Evolutionary conservation across 148 eudicot species (phyloP), one percentile per base, ranked within the genome.

Genomic region (Rhododendron kiyosumense): DNA sequence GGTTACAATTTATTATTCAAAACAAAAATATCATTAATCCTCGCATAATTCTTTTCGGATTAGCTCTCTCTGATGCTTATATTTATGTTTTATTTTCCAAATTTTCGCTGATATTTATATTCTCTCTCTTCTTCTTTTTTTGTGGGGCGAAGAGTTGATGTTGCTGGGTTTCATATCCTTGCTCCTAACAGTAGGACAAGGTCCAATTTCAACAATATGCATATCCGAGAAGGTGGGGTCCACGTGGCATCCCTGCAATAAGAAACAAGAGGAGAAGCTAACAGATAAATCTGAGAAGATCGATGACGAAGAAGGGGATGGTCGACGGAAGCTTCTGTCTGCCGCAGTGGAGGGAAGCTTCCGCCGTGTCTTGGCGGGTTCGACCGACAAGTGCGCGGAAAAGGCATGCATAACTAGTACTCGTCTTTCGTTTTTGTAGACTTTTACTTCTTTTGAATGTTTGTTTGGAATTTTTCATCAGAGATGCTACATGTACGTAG

Each of bases 91-190:
- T 7, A n/a, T 9, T 7, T 67, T 67, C 26, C 52, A 1, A 2
- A n/a, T 3, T 7, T 77, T 76, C 1, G 43, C 32, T 15, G 14
- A 41, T 0, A 30, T 38, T 24, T 38, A 1, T 36, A 32, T 36
- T 61, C 12, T 63, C 2, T 65, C 13, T 41, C 43, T 41, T 6
- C 7, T 6, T 6, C 5, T 41, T 41, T 14, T 38, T 38, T 38
- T 5, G 7, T 73, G 28, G 71, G 41, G 61, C 57, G 81, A 81
- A 92, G 94, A 92, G 91, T 90, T 92, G 65, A 92, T 92, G 94
- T 78, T 91, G 63, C 36, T 92, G 87, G 94, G 94, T 36, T 92
- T 92, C 85, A 88, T 92, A 86, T 91, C 92, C 1, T 84, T 91
- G 90, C 92, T 91, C 24, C 89, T 91, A 52, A 91, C 93, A 43